A percentile compares a stretch with the other conserved stretches of the same genome.
Conservation (phyloP, 73 alveolate genomes). For the Tetrahymena elliotti region DNA sequence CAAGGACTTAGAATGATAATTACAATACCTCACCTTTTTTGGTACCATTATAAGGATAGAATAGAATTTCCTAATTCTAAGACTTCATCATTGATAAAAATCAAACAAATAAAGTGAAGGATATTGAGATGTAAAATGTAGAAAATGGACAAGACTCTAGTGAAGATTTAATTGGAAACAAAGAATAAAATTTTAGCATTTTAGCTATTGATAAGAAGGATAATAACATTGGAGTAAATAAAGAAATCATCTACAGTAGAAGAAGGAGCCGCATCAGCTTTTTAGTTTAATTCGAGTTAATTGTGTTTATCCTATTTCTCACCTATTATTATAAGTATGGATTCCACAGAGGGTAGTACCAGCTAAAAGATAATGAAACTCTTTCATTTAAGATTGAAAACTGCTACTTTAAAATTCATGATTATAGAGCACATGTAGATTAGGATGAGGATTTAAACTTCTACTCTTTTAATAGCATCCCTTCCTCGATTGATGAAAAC, state of each 20-base stretch:
- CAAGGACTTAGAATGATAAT: neutral
- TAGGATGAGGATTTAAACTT: neutral
- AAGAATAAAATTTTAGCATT: neutral
- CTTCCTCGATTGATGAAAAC: neutral
- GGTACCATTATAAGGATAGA: neutral
- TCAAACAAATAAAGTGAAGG: neutral
- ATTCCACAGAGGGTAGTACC: neutral
- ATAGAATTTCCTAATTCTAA: neutral
- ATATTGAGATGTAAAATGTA: neutral
- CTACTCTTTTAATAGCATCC: neutral
- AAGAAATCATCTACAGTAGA: neutral
- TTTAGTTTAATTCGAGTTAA: neutral
- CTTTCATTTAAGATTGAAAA: neutral
- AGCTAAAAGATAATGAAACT: neutral
- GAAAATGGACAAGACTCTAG: neutral
- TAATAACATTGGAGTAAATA: neutral
- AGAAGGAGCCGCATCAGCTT: neutral
- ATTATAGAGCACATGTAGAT: neutral
- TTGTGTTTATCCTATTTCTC: neutral
- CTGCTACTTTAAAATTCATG: neutral
- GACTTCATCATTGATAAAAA: neutral
- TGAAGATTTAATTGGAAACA: neutral
- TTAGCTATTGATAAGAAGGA: neutral
- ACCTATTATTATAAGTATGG: neutral
- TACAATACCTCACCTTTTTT: neutral